These are phyloP conservation scores for Colletotrichum sp. DNA, from an alignment of 2,329 filamentous ascomycete genomes.

Conservation along the genomic window DNA sequence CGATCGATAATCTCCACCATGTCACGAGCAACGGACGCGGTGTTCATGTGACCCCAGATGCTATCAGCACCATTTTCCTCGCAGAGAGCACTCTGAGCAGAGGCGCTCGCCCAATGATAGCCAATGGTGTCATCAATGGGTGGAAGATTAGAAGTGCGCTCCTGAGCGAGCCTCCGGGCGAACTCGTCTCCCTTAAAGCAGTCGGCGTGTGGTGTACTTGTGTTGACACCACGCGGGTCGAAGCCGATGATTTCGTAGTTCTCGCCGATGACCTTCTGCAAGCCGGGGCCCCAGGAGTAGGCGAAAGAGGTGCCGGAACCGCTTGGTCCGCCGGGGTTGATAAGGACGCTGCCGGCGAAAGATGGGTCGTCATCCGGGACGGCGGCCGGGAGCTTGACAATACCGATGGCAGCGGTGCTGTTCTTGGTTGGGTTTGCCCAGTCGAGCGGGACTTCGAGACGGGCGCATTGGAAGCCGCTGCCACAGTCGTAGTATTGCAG, in stretches of 20 bases:
- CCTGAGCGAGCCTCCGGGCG: conserved; percentile 26
- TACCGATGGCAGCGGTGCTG: conserved; percentile 33
- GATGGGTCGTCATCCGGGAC: conserved; percentile 32
- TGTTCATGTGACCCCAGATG: conserved; percentile 32
- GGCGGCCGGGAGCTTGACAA: conserved; percentile 34
- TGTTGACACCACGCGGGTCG: conserved; percentile 38
- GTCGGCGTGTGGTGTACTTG: conserved; percentile 33
- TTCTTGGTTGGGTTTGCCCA: conserved; percentile 33
- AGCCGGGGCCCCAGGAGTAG: conserved; percentile 13
- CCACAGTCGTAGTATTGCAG: conserved; percentile 46
- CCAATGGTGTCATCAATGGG: not conserved
- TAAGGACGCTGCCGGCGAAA: conserved; percentile 39
- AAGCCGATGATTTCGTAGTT: conserved; percentile 41
- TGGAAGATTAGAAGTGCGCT: conserved; percentile 17
- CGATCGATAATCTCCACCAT: conserved; percentile 38
- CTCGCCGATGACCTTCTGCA: conserved; percentile 28
- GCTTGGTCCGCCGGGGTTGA: conserved; percentile 43
- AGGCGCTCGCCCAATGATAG: conserved; percentile 14
- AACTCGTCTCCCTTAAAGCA: conserved; percentile 32
- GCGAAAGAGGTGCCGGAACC: conserved; percentile 33
- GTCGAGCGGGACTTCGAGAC: conserved; percentile 47
- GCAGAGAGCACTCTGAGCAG: conserved; percentile 27
- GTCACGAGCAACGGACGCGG: conserved; percentile 34
- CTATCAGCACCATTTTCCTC: conserved; percentile 5
- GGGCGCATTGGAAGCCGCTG: conserved; percentile 41